Evolutionary conservation across 2,329 filamentous ascomycete species (phyloP), one percentile per base, ranked within the genome.

Genomic region (Calonectria honghensis): DNA sequence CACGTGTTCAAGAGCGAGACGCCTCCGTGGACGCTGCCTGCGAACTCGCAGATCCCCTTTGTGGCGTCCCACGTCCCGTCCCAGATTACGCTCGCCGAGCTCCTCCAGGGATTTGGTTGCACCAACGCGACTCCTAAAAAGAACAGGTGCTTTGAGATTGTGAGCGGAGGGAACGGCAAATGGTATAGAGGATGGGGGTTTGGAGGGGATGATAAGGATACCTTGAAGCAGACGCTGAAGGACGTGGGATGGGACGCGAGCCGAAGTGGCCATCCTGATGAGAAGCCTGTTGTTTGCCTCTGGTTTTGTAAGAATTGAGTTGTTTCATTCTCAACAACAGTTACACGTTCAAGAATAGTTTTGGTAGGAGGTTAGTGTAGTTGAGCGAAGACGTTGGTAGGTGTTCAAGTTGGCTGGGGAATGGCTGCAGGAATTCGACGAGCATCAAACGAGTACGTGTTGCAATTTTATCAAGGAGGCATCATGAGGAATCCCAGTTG

Each of bases 61-160:
- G 85, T 87, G 65, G 87, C 88, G 0, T 85, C 88, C 37, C 88
- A 90, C 63, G 89, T 92, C 0, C 91, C 92, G 0, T 85, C 85
- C 45, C 88, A 85, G 68, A 89, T 88, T 1, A 90, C 88, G 0
- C 81, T 93, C 16, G 88, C 84, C 0, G 90, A 93, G 68, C 82
- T 94, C 18, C 86, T 94, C 79, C 85, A 87, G 75, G 89, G 91
- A 0, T 89, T 93, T 45, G 92, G 92, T 0, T 91, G 90, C 51
- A 84, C 81, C 7, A 92, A 93, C 77, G 81, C 86, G 0, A 78
- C 82, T 0, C 79, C 87, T 0, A 87, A 87, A 79, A 90, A 90
- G 80, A 92, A 94, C 78, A 85, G 85, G 72, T 87, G 93, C 76
- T 89, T 88, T 61, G 91, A 93, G 84, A 84, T 92, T 6, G 85